These are phyloP conservation scores for Corchorus capsularis DNA, from an alignment of 345 rosid species.

Conservation along the genomic window DNA sequence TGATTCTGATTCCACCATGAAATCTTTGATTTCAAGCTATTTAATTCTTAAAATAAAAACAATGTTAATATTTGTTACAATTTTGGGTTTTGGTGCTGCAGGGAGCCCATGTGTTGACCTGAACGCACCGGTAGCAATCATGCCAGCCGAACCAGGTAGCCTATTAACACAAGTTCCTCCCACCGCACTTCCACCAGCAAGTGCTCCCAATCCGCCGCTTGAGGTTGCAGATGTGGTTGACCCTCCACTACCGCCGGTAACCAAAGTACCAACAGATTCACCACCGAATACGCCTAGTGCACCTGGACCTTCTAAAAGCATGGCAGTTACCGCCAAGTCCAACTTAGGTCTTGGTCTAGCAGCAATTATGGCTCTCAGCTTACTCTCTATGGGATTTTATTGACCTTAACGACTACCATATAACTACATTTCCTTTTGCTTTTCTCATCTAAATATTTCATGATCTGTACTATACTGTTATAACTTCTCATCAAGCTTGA, in stretches of 20 bases:
- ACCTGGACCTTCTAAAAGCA: conserved; percentile 23
- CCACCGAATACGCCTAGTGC: conserved; percentile 20
- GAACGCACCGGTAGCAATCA: conserved; percentile 35
- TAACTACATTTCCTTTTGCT: neutral
- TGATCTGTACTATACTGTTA: neutral
- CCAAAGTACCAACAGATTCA: conserved; percentile 20
- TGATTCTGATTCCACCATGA: neutral
- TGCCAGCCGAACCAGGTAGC: conserved; percentile 56
- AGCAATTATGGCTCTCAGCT: conserved; percentile 34
- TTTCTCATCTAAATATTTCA: neutral
- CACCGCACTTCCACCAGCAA: conserved; percentile 35
- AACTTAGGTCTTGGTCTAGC: conserved; percentile 36
- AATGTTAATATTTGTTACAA: neutral
- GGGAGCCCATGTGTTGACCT: conserved; percentile 64
- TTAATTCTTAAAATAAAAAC: neutral
- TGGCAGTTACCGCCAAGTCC: conserved; percentile 31
- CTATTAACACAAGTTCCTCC: conserved; percentile 31
- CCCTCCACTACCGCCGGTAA: conserved; percentile 80
- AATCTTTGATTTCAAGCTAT: neutral
- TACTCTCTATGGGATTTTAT: conserved; percentile 23
- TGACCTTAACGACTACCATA: neutral
- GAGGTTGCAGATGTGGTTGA: conserved; percentile 54
- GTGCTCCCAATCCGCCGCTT: conserved; percentile 52
- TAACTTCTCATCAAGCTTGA: neutral
- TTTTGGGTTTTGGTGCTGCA: conserved; percentile 28